phyloP scores from a whole-genome alignment of 805 yeast species.

The Cyberlindnera japonica region DNA sequence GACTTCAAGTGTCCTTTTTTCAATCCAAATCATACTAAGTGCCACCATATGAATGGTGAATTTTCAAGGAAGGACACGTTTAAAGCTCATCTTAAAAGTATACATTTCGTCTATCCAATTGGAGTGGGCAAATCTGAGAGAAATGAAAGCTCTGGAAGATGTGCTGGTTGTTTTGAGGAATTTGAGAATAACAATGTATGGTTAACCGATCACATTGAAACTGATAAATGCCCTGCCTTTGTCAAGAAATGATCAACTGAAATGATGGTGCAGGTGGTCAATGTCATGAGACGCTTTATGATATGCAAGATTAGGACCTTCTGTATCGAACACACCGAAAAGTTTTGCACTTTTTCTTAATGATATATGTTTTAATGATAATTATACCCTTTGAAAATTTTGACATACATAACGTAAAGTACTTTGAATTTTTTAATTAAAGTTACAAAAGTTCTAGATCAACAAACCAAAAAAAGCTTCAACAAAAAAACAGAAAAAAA shows the following conservation, averaged over 20 bases:
- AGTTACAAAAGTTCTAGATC: too few species aligned
- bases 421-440: too few species aligned
- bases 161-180: slow-evolving; percentile 60
- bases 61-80: slow-evolving; percentile 78
- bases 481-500: not conserved
- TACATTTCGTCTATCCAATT: slow-evolving; percentile 71
- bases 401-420: too few species aligned
- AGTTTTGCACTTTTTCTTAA: too few species aligned
- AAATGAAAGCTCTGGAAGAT: slow-evolving; percentile 53
- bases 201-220: slow-evolving; percentile 62
- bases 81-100: slow-evolving; percentile 73
- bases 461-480: not conserved
- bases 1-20: slow-evolving; percentile 80
- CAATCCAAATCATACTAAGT: slow-evolving; percentile 31
- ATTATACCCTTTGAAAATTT: too few species aligned
- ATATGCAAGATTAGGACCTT: too few species aligned
- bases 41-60: slow-evolving; percentile 68
- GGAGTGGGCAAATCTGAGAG: slow-evolving; percentile 69
- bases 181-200: slow-evolving; percentile 64
- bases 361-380: too few species aligned
- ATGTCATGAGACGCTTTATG: too few species aligned
- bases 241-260: slow-evolving; percentile 7
- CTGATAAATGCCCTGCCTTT: slow-evolving; percentile 43
- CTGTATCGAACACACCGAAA: too few species aligned
- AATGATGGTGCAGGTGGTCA: too few species aligned